These are phyloP conservation scores for Fistulifera solaris DNA, from an alignment of 108 stramenopile genomes.

Conservation along the genomic window DNA sequence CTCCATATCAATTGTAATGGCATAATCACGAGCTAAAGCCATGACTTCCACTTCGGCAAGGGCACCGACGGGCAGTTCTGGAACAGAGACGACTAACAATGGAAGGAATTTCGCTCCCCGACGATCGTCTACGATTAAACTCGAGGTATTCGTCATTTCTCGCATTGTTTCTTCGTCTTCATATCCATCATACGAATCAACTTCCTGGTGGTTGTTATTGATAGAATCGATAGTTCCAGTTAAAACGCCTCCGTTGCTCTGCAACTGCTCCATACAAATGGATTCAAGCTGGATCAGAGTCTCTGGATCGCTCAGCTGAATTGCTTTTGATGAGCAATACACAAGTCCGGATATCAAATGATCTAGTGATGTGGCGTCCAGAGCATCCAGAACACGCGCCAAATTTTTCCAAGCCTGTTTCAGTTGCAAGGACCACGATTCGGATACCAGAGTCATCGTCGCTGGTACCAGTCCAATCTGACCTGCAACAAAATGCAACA, in stretches of 20 bases:
- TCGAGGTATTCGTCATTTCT: conserved; percentile 40
- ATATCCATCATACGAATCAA: conserved; percentile 60
- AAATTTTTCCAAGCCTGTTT: conserved; percentile 79
- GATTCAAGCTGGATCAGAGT: conserved; percentile 14
- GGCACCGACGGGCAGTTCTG: conserved; percentile 77
- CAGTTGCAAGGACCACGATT: conserved; percentile 48
- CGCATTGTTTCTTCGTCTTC: conserved; percentile 71
- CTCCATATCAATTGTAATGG: too few species aligned
- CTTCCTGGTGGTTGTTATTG: conserved; percentile 24
- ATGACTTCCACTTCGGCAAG: conserved; percentile 67
- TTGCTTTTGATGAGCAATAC: conserved; percentile 28
- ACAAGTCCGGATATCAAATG: conserved; percentile 51
- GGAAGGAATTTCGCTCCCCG: conserved; percentile 11
- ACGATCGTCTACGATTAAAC: neutral
- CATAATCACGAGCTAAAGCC: conserved; percentile 4
- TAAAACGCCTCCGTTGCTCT: conserved; percentile 48
- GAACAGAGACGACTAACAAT: conserved; percentile 59
- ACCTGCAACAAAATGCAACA: conserved; percentile 80
- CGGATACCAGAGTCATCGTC: conserved; percentile 64
- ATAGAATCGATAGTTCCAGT: conserved; percentile 56
- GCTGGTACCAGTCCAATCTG: conserved; percentile 87
- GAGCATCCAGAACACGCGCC: conserved; percentile 66
- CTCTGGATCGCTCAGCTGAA: neutral
- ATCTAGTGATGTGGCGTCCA: conserved; percentile 60
- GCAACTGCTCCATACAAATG: conserved; percentile 29